These are phyloP conservation scores for Penicillium sp. DNA, from an alignment of 2,329 filamentous ascomycete genomes.

Conservation along the genomic window DNA sequence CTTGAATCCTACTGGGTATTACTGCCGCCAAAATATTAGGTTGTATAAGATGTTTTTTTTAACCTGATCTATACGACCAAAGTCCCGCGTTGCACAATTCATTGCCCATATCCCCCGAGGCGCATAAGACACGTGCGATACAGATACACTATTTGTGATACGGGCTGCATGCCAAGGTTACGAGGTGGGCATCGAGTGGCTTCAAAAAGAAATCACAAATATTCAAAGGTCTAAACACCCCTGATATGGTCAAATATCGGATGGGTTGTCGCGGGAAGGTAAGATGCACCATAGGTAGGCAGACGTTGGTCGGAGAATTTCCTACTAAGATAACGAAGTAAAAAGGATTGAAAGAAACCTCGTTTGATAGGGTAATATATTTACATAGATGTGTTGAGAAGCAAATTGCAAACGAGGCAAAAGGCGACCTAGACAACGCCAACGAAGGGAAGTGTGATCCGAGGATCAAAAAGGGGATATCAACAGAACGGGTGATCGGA, in stretches of 20 bases:
- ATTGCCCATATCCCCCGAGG: not conserved
- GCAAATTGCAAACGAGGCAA: slow-evolving; percentile 1
- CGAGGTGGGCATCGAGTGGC: not conserved
- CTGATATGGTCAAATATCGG: not conserved
- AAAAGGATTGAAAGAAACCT: not conserved
- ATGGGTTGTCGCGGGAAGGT: not conserved
- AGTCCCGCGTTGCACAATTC: no score
- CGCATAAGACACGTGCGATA: not conserved
- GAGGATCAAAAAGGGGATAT: slow-evolving; percentile 10
- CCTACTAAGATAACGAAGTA: not conserved
- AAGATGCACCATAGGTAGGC: not conserved
- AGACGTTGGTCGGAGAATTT: not conserved
- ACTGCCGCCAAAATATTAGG: no score
- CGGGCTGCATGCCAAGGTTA: not conserved
- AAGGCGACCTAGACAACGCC: slow-evolving; percentile 2
- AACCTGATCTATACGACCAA: no score
- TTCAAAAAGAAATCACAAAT: not conserved
- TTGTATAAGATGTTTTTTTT: no score
- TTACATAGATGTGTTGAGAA: not conserved
- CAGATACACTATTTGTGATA: not conserved
- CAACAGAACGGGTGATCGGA: slow-evolving; percentile 4
- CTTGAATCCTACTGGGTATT: no score
- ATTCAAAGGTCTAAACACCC: not conserved
- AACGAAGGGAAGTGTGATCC: slow-evolving; percentile 1
- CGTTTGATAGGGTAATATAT: slow-evolving; percentile 5